These are phyloP conservation scores for Pleurotus ostreatus DNA, from an alignment of 768 basidiomycete genomes.

Conservation along the genomic window DNA sequence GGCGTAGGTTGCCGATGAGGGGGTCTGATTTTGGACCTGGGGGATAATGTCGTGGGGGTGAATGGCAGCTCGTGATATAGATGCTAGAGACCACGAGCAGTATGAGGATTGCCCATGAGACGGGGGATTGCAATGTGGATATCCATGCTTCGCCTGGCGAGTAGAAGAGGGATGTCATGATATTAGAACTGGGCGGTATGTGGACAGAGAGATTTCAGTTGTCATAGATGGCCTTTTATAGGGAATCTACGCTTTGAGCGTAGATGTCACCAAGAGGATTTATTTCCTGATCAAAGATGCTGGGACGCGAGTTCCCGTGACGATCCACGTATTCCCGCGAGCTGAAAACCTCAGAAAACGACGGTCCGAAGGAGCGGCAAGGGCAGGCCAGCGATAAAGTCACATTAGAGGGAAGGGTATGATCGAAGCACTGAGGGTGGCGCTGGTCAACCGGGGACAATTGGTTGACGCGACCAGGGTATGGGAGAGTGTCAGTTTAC, in stretches of 20 bases:
- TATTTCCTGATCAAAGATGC: background rate
- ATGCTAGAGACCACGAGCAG: background rate
- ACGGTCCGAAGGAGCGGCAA: slow-evolving; percentile 9
- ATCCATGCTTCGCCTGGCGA: background rate
- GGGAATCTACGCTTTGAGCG: background rate
- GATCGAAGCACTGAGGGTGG: slow-evolving; percentile 6
- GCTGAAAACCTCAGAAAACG: background rate
- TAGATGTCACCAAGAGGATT: background rate
- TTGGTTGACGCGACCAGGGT: background rate
- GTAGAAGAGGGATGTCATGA: too few species aligned
- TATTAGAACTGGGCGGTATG: too few species aligned
- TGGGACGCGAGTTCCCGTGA: slow-evolving; percentile 2
- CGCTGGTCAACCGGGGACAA: slow-evolving; percentile 2
- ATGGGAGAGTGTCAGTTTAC: slow-evolving; percentile 6
- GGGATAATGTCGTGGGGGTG: slow-evolving; percentile 24
- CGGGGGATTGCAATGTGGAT: background rate
- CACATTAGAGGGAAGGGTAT: background rate
- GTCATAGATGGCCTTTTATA: slow-evolving; percentile 2
- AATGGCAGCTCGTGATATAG: background rate
- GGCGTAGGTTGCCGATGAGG: slow-evolving; percentile 44
- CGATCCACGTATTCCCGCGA: slow-evolving; percentile 7
- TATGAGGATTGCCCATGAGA: background rate
- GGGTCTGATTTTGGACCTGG: slow-evolving; percentile 46
- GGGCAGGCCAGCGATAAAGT: background rate
- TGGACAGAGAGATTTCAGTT: too few species aligned